Percentiles rank a stretch among this genome's conserved stretches.
Conservation (phyloP, 371 early-diverging fungal genomes). For the Mortierella sp. region DNA sequence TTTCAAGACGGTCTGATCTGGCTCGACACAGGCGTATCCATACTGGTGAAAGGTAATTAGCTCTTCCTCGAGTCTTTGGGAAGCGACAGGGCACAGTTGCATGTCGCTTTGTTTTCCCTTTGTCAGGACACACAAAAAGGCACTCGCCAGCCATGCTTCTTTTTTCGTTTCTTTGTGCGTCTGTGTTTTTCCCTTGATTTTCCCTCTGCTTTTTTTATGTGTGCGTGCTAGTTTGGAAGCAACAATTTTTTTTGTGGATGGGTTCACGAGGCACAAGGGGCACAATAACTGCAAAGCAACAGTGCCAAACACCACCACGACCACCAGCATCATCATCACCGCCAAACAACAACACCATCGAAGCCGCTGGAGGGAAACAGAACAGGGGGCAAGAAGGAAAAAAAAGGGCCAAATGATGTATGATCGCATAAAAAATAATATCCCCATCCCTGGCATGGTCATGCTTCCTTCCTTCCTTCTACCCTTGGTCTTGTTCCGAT, state of each 20-base stretch:
- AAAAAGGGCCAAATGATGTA: background rate
- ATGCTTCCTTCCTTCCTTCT: background rate
- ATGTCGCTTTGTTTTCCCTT: background rate
- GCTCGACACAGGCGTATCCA: conserved; percentile 80
- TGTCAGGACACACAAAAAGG: background rate
- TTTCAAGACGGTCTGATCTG: conserved; percentile 79
- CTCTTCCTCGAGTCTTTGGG: background rate
- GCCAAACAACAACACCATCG: background rate
- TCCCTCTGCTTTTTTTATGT: background rate
- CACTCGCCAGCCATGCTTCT: background rate
- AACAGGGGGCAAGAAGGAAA: background rate
- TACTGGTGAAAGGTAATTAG: conserved; percentile 68
- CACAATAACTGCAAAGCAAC: background rate
- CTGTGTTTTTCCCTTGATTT: conserved; percentile 6
- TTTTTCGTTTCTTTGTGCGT: background rate
- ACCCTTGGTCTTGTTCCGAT: background rate
- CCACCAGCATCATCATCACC: background rate
- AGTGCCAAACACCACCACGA: background rate
- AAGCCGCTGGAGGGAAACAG: background rate
- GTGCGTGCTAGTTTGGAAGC: no score
- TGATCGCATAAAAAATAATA: background rate
- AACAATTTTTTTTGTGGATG: background rate
- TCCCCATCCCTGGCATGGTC: background rate
- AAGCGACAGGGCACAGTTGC: background rate
- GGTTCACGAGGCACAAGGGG: conserved; percentile 6